phyloP scores from a whole-genome alignment of 2,329 filamentous ascomycete species.

The Aspergillus oerlinghausenensis region DNA sequence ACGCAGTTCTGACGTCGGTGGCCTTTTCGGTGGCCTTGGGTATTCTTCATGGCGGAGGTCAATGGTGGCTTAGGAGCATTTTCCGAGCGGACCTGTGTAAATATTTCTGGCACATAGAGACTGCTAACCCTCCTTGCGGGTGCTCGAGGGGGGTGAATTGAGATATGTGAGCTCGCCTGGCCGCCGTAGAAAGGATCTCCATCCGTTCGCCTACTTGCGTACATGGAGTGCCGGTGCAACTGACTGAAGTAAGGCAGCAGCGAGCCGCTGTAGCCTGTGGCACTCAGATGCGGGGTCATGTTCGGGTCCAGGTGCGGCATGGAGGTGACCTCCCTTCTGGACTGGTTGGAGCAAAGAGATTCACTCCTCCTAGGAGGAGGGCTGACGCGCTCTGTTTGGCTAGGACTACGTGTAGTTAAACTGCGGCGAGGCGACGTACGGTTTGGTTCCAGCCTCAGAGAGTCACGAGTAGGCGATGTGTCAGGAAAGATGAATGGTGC shows the following conservation, averaged over 20 bases:
- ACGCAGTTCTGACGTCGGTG: slow-evolving; percentile 43
- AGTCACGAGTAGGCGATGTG: slow-evolving; percentile 16
- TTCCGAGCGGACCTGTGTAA: slow-evolving; percentile 17
- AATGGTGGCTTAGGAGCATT: slow-evolving; percentile 19
- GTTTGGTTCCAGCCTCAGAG: slow-evolving; percentile 18
- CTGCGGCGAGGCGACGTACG: slow-evolving; percentile 30
- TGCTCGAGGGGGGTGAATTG: slow-evolving; percentile 15
- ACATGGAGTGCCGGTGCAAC: slow-evolving; percentile 20
- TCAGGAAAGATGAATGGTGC: slow-evolving; percentile 25
- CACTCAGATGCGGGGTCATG: slow-evolving; percentile 10
- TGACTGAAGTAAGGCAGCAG: slow-evolving; percentile 21
- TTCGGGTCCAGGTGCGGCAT: slow-evolving; percentile 14
- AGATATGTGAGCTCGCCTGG: slow-evolving; percentile 13
- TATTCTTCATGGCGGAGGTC: slow-evolving; percentile 30
- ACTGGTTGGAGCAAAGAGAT: slow-evolving; percentile 22
- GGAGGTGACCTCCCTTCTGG: slow-evolving; percentile 13
- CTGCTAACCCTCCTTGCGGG: slow-evolving; percentile 14
- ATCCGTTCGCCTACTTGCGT: slow-evolving; percentile 16
- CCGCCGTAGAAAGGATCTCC: slow-evolving; percentile 26
- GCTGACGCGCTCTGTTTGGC: slow-evolving; percentile 20
- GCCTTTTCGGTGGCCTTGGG: slow-evolving; percentile 32
- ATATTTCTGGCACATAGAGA: slow-evolving; percentile 15
- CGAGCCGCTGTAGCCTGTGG: slow-evolving; percentile 5
- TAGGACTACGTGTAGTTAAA: slow-evolving; percentile 29
- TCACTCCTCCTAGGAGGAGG: slow-evolving; percentile 28